phyloP scores from a whole-genome alignment of 176 grass and related monocot species.

The Oryza punctata region DNA sequence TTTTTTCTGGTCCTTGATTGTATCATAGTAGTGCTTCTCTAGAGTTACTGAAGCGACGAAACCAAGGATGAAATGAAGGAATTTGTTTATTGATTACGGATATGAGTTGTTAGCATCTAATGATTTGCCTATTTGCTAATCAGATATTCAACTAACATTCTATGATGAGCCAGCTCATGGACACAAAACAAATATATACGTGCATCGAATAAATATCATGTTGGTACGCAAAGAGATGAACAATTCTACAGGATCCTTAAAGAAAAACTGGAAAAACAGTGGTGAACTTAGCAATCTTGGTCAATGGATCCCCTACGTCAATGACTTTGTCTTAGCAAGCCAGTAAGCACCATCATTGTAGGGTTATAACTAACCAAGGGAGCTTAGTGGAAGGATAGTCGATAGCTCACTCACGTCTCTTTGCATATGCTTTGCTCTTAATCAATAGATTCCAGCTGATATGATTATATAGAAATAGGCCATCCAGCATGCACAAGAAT shows the following conservation, averaged over 20 bases:
- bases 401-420: constrained; percentile 9
- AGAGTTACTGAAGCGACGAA: background rate
- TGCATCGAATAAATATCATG: constrained; percentile 28
- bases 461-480: background rate
- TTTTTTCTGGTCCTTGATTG: background rate
- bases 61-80: background rate
- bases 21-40: background rate
- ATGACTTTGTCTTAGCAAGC: constrained; percentile 12
- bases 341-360: background rate
- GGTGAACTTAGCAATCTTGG: constrained; percentile 6
- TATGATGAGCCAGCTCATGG: constrained; percentile 46
- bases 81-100: background rate
- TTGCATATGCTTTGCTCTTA: background rate
- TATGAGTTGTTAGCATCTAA: constrained; percentile 11
- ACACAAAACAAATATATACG: background rate
- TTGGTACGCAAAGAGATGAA: constrained; percentile 10
- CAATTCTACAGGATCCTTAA: background rate
- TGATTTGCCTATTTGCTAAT: constrained; percentile 20
- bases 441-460: constrained; percentile 13
- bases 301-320: constrained; percentile 42
- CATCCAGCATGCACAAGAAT: background rate
- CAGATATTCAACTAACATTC: constrained; percentile 23
- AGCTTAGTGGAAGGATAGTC: constrained; percentile 13
- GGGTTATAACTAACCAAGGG: background rate
- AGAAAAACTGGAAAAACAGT: background rate